Conservation (phyloP, 2,329 filamentous ascomycete species). For the Gyromitra esculenta region DNA sequence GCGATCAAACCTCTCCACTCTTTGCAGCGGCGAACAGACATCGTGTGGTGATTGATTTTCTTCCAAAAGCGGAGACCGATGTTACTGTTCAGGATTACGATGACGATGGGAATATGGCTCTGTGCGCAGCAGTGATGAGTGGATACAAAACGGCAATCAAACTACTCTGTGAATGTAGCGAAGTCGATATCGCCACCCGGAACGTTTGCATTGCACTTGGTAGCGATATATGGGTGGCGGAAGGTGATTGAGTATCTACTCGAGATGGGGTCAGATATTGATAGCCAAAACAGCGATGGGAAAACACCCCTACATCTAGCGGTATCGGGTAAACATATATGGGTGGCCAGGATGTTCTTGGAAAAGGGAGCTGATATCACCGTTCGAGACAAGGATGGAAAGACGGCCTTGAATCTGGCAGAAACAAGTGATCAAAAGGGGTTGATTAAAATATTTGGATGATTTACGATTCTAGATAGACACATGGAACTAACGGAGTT, state of each 20-base stretch:
- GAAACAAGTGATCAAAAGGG: background rate
- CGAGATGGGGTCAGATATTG: background rate
- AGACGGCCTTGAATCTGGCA: background rate
- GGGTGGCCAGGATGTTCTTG: background rate
- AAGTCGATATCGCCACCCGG: background rate
- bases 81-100: background rate
- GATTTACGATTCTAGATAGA: background rate
- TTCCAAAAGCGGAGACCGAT: background rate
- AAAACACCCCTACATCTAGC: background rate
- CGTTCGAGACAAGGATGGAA: background rate
- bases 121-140: background rate
- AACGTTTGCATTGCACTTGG: background rate
- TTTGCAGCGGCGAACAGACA: background rate
- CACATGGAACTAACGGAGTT: background rate
- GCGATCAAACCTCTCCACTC: background rate
- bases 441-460: background rate
- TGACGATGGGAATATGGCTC: background rate
- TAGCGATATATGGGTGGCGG: background rate
- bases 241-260: background rate
- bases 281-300: background rate
- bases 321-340: background rate
- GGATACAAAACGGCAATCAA: background rate
- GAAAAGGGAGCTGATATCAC: background rate
- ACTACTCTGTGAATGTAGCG: background rate
- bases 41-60: background rate